phyloP scores from a whole-genome alignment of 805 yeast species.

The Starmerella etchellsii region DNA sequence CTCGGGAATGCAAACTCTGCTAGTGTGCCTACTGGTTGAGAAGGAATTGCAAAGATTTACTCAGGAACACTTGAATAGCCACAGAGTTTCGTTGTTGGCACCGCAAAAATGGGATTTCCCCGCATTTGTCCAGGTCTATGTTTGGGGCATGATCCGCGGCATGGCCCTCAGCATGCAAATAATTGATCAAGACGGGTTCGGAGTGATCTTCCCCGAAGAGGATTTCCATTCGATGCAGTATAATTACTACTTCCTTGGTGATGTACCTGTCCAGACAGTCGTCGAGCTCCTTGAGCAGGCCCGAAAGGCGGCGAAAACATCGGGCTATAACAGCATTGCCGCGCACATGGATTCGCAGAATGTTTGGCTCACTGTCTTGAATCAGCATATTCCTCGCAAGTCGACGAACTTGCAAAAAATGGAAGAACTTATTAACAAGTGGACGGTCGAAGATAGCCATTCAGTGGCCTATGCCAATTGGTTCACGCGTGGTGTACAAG shows the following conservation, averaged over 20 bases:
- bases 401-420: constrained; percentile 12
- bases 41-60: constrained; percentile 32
- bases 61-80: background rate
- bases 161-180: constrained; percentile 14
- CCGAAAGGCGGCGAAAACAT: constrained; percentile 37
- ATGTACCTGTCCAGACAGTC: constrained; percentile 16
- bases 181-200: constrained; percentile 14
- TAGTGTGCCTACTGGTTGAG: constrained; percentile 65
- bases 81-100: background rate
- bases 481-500: constrained; percentile 10
- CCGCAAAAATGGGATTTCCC: constrained; percentile 9
- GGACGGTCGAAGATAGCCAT: background rate
- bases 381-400: constrained; percentile 14
- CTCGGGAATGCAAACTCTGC: constrained; percentile 60
- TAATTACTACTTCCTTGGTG: constrained; percentile 36
- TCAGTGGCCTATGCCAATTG: background rate
- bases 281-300: constrained; percentile 21
- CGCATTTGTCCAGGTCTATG: constrained; percentile 18
- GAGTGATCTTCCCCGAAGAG: constrained; percentile 26
- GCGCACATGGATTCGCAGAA: constrained; percentile 29
- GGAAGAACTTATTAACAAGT: constrained; percentile 5
- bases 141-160: constrained; percentile 22
- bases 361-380: constrained; percentile 21
- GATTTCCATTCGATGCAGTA: constrained; percentile 35
- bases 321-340: constrained; percentile 44